A percentile compares a stretch with the other conserved stretches of the same genome.
These are phyloP conservation scores for Exidia glandulosa DNA, from an alignment of 768 basidiomycete species.

Conservation along the genomic window DNA sequence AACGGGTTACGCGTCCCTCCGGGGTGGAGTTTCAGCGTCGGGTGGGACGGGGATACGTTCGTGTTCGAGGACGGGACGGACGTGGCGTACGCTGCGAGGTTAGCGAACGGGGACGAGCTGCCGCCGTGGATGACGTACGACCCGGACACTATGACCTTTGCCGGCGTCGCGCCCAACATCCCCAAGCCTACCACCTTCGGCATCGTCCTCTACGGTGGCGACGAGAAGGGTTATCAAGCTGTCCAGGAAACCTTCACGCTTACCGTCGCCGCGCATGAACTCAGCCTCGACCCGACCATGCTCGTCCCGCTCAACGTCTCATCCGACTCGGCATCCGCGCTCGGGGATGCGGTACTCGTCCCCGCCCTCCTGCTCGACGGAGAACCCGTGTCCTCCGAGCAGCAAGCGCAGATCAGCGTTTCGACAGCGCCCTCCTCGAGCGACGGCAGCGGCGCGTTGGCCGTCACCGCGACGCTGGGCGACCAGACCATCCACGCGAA, in stretches of 20 bases:
- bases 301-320: conserved; percentile 68
- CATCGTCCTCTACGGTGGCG: conserved; percentile 57
- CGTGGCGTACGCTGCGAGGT: conserved; percentile 53
- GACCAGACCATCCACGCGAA: conserved; percentile 58
- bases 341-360: no score
- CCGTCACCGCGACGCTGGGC: conserved; percentile 38
- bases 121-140: conserved; percentile 73
- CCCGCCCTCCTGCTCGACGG: no score
- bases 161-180: conserved; percentile 61
- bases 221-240: conserved; percentile 62
- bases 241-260: conserved; percentile 49
- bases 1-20: conserved; percentile 58
- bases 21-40: conserved; percentile 84
- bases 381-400: no score
- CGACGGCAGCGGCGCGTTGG: no score
- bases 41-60: conserved; percentile 61
- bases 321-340: no score
- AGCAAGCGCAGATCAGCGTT: no score
- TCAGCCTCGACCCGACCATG: conserved; percentile 35
- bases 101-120: conserved; percentile 54
- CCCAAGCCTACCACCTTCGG: conserved; percentile 32
- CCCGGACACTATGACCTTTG: conserved; percentile 53
- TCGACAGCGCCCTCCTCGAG: no score
- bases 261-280: conserved; percentile 56
- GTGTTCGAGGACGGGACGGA: conserved; percentile 19